Conservation (phyloP, 2,329 filamentous ascomycete genomes). For the Dothidotthia symphoricarpi region DNA sequence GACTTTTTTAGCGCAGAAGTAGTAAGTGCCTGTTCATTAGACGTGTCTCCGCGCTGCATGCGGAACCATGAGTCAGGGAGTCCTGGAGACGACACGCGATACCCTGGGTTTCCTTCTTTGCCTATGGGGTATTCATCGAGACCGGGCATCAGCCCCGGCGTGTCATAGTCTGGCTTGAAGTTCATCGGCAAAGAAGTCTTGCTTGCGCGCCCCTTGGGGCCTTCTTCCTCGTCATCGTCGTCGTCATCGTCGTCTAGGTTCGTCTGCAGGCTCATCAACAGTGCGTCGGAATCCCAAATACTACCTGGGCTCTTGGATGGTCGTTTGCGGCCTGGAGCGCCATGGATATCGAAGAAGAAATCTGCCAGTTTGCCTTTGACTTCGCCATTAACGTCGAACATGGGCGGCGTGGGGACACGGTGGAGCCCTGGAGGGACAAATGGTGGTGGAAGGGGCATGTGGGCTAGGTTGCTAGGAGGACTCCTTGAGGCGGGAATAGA, state of each 20-base stretch:
- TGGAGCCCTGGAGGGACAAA: constrained; percentile 30
- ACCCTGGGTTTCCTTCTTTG: constrained; percentile 4
- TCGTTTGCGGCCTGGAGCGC: constrained; percentile 9
- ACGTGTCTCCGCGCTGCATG: constrained; percentile 6
- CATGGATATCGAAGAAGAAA: constrained; percentile 35
- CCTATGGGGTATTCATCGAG: constrained; percentile 11
- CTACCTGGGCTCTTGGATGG: constrained; percentile 15
- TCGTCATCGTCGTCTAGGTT: constrained; percentile 12
- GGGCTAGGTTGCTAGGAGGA: constrained; percentile 6
- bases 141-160: constrained; percentile 3
- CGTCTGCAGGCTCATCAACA: constrained; percentile 34
- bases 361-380: constrained; percentile 32
- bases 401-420: constrained; percentile 30
- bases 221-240: constrained; percentile 21
- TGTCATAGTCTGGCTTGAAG: constrained; percentile 4
- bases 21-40: constrained; percentile 8
- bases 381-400: constrained; percentile 21
- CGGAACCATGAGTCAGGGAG: constrained; percentile 16
- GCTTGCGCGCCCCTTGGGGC: constrained; percentile 19
- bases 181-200: background rate
- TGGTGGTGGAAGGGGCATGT: constrained; percentile 20
- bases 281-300: constrained; percentile 38
- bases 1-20: constrained; percentile 11
- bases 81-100: background rate
- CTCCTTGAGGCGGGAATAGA: background rate